Conservation (phyloP, 306 rosid species). For the Luffa aegyptiaca region DNA sequence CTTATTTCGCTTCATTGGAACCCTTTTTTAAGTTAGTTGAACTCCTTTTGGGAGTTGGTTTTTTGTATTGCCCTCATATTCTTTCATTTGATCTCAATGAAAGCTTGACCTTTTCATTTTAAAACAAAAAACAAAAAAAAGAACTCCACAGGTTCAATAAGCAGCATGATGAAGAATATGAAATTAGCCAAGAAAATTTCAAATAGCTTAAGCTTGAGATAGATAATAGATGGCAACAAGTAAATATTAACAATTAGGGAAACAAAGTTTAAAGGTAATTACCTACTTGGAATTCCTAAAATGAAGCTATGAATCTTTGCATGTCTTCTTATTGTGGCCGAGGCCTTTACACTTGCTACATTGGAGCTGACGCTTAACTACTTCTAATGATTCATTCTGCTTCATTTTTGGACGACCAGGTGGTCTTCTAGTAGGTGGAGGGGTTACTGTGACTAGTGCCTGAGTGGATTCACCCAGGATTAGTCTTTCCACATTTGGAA, state of each 20-base stretch:
- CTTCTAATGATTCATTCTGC: constrained; percentile 52
- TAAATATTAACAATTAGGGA: constrained; percentile 7
- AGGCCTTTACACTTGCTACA: constrained; percentile 96
- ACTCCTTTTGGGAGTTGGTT: too few relatives aligned
- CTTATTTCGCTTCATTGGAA: background rate
- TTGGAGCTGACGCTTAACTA: constrained; percentile 85
- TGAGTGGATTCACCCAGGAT: constrained; percentile 24
- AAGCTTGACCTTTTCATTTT: background rate
- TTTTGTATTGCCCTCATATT: background rate
- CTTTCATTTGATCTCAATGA: background rate
- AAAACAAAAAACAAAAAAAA: background rate
- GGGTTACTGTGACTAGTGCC: constrained; percentile 48
- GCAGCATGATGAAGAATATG: background rate
- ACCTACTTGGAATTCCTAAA: constrained; percentile 24
- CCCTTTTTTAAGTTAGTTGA: background rate
- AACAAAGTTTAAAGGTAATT: background rate
- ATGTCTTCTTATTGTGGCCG: constrained; percentile 95
- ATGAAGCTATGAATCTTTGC: constrained; percentile 36
- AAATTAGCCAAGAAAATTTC: background rate
- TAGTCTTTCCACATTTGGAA: constrained; percentile 69
- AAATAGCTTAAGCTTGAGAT: background rate
- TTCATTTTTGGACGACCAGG: constrained; percentile 91
- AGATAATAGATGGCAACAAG: background rate
- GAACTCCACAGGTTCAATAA: background rate
- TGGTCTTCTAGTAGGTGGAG: constrained; percentile 91